Base-by-base conservation (phyloP, 495 filamentous ascomycete genomes). In the Xanthoparmelia taractica region DNA sequence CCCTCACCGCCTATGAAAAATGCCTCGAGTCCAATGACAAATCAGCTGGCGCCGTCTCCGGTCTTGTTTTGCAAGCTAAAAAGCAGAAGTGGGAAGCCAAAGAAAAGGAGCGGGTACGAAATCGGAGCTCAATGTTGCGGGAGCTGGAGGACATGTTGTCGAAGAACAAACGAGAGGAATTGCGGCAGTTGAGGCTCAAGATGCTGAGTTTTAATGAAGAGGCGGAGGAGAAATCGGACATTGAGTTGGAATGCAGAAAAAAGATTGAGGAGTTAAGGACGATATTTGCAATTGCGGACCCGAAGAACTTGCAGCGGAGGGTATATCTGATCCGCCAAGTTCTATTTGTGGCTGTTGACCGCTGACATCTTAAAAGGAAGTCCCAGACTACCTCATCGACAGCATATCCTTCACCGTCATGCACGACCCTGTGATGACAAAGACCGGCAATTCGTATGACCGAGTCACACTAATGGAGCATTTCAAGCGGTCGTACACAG, bases 351-450 rank as follows among this genome's bases (percentile, higher is more conserved):
- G 12, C 23, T 36, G 2, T 23, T 63, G 57, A 20, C 57, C 67
- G 25, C 60, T 69, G 54, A 65, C 61, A 69, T 61, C 2, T 43
- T 33, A n/a, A 8, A 48, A 83, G 80, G 76, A 87, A 66, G 89
- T 96, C 4, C 92, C 94, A 0, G 93, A 96, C 65, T 90, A 91
- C 78, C 78, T 89, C 0, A 80, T 98, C 50, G 94, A 97, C 70
- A 87, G 86, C 29, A 97, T 98, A 58, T 91, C 87, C 1, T 97
- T 97, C 67, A 81, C 84, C 43, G 82, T 97, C 64, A 96, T 98
- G 92, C 82, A 93, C 67, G 94, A 98, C 74, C 94, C 90, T 6
- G 89, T 94, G 17, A 79, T 92, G 23, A 97, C 93, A 0, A 92
- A 88, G 66, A 89, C 86, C 8, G 94, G 94, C 36, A 87, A 87